Percentiles rank a stretch among this genome's conserved stretches.
These are phyloP conservation scores for Phytophthora uliginosa DNA, from an alignment of 352 stramenopile genomes.

Conservation along the genomic window DNA sequence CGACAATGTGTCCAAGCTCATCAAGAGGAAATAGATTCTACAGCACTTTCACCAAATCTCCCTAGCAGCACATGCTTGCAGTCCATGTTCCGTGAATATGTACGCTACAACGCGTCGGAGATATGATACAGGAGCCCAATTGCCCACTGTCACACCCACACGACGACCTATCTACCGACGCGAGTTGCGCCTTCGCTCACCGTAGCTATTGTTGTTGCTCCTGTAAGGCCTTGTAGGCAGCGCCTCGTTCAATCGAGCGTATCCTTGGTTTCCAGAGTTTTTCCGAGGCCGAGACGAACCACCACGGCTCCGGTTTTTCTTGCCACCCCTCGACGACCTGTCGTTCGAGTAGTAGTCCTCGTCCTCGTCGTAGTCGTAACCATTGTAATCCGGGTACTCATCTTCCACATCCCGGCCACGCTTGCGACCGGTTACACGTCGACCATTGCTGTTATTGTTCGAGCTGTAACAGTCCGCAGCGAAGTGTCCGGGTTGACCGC, in stretches of 20 bases:
- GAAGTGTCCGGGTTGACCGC: constrained; percentile 56
- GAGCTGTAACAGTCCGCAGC: constrained; percentile 53
- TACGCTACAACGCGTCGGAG: constrained; percentile 16
- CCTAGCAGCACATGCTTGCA: constrained; percentile 7
- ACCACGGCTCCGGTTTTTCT: constrained; percentile 25
- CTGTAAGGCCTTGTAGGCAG: constrained; percentile 43
- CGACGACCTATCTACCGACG: constrained; percentile 31
- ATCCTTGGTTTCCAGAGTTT: constrained; percentile 32
- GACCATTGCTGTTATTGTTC: constrained; percentile 26
- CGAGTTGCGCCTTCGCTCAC: constrained; percentile 34
- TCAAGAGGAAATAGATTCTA: constrained; percentile 48
- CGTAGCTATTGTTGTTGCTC: constrained; percentile 32
- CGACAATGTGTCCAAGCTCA: constrained; percentile 53
- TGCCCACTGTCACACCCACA: constrained; percentile 1
- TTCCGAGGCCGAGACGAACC: constrained; percentile 34
- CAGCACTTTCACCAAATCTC: constrained; percentile 20
- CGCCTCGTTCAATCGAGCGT: constrained; percentile 43
- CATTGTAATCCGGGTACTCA: constrained; percentile 56
- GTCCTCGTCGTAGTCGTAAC: constrained; percentile 47
- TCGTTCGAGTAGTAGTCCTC: constrained; percentile 51
- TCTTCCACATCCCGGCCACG: constrained; percentile 56
- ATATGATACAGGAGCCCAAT: not conserved
- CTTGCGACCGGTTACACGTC: constrained; percentile 52
- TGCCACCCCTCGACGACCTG: constrained; percentile 33
- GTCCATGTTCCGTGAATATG: constrained; percentile 5